phyloP scores from a whole-genome alignment of 345 rosid species.

The Firmiana major region DNA sequence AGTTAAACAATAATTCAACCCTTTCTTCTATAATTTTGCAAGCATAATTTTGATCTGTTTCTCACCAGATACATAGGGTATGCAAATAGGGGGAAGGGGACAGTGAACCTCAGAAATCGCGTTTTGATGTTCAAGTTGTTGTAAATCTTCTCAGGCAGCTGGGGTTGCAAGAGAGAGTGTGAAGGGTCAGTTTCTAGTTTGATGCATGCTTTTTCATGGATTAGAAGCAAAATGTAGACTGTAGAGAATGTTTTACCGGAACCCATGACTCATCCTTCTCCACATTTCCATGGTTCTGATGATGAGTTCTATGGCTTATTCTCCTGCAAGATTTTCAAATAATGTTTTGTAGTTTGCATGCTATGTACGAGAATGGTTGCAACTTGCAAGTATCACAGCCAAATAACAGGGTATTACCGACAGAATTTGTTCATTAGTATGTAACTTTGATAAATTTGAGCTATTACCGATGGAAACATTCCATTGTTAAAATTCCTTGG shows the following conservation, averaged over 20 bases:
- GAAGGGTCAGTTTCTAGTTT: background rate
- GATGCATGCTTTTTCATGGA: background rate
- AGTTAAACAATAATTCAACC: background rate
- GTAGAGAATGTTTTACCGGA: slow-evolving; percentile 38
- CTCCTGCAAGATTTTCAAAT: slow-evolving; percentile 41
- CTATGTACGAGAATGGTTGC: background rate
- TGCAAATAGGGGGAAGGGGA: slow-evolving; percentile 66
- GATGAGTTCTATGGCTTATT: slow-evolving; percentile 86
- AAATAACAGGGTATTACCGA: too few species aligned
- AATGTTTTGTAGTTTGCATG: background rate
- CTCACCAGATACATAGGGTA: slow-evolving; percentile 69
- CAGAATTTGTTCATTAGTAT: too few species aligned
- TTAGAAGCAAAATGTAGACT: background rate
- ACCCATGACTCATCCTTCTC: slow-evolving; percentile 89
- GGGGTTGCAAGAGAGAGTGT: slow-evolving; percentile 6
- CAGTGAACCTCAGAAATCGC: slow-evolving; percentile 47
- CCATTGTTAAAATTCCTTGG: too few species aligned
- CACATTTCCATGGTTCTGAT: slow-evolving; percentile 85
- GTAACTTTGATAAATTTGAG: too few species aligned
- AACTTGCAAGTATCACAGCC: too few species aligned
- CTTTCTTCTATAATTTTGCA: background rate
- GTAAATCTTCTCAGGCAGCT: slow-evolving; percentile 63
- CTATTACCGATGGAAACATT: too few species aligned
- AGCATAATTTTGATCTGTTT: background rate
- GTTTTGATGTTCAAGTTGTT: slow-evolving; percentile 35